phyloP scores from a whole-genome alignment of 106 monocot species.

The Allium fistulosum region DNA sequence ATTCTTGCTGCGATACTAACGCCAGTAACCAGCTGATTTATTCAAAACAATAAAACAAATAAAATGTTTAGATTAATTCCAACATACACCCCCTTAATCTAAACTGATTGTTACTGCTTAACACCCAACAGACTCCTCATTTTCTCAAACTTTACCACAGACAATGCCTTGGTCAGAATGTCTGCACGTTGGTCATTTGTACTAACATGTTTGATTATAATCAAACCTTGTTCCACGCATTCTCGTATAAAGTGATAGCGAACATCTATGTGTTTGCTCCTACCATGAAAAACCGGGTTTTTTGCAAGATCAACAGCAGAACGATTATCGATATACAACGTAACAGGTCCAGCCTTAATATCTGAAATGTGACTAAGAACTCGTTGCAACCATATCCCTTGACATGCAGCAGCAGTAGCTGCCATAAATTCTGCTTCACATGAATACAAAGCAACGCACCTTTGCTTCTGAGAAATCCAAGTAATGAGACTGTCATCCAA shows the following conservation, averaged over 20 bases:
- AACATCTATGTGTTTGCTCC: not conserved
- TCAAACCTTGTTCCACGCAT: not conserved
- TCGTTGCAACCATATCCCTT: not conserved
- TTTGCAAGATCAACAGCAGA: not conserved
- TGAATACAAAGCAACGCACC: not conserved
- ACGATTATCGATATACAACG: not conserved
- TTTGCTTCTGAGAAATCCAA: constrained; percentile 4
- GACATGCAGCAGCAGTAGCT: not conserved
- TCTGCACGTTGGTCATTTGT: constrained; percentile 1
- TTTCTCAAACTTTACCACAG: too few relatives aligned
- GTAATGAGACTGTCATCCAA: not conserved
- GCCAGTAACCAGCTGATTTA: too few relatives aligned
- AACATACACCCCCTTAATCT: too few relatives aligned
- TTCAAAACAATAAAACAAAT: too few relatives aligned
- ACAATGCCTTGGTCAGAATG: not conserved
- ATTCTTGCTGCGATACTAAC: too few relatives aligned
- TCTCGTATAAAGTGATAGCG: not conserved
- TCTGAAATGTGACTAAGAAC: not conserved
- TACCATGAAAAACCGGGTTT: not conserved
- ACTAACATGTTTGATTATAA: not conserved
- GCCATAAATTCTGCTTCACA: not conserved
- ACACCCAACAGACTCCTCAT: too few relatives aligned
- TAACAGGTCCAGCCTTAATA: not conserved
- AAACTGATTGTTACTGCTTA: too few relatives aligned
- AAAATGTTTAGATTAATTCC: too few relatives aligned